Percentiles rank a stretch among this genome's conserved stretches.
phyloP scores from a whole-genome alignment of 495 filamentous ascomycete species.

The Trichoderma virens region DNA sequence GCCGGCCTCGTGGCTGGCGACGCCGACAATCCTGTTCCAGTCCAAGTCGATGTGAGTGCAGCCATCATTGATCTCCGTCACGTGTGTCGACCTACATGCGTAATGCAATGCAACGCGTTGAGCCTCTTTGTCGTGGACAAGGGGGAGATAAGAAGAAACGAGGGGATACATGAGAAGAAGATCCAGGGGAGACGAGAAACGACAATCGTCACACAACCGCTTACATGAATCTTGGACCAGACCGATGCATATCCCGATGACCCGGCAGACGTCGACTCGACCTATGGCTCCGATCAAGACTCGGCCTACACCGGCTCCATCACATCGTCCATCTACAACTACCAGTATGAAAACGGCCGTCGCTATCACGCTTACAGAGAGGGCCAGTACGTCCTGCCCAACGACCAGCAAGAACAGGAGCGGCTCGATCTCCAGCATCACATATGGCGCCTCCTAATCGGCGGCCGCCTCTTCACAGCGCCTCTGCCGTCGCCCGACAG shows the following conservation, averaged over 20 bases:
- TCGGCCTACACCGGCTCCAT: constrained; percentile 20
- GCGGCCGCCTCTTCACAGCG: constrained; percentile 38
- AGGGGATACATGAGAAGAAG: background rate
- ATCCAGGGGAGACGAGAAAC: background rate
- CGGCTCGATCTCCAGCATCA: constrained; percentile 52
- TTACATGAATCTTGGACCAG: background rate
- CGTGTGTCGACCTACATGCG: background rate
- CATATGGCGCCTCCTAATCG: constrained; percentile 37
- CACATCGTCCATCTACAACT: constrained; percentile 19
- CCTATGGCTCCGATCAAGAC: constrained; percentile 16
- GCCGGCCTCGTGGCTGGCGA: background rate
- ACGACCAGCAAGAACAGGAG: constrained; percentile 45
- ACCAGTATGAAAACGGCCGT: constrained; percentile 18
- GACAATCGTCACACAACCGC: background rate
- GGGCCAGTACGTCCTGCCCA: constrained; percentile 25
- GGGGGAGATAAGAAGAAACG: background rate
- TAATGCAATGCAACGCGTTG: background rate
- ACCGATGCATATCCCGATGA: constrained; percentile 9
- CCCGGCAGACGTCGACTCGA: constrained; percentile 18
- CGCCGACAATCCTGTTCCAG: background rate
- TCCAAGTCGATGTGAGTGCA: constrained; percentile 6
- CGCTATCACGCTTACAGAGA: constrained; percentile 11
- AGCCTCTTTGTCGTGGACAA: background rate
- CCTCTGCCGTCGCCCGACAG: constrained; percentile 29
- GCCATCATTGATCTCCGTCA: background rate